Conservation (phyloP, 805 yeast species). For the Nakazawaea sp. region DNA sequence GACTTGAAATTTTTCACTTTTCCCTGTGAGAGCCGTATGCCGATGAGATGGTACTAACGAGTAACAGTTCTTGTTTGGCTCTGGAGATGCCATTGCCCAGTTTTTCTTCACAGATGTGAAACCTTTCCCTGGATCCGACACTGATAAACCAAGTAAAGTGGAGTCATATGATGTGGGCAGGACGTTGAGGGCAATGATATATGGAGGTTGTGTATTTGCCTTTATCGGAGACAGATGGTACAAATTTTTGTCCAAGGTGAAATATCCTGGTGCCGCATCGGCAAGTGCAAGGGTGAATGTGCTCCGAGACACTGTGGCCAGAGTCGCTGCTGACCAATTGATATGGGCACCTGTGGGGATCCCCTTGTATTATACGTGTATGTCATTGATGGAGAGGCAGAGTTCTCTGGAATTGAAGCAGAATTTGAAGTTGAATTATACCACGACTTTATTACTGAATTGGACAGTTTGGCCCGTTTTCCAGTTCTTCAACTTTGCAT, state of each 20-base stretch:
- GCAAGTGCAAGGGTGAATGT: constrained; percentile 15
- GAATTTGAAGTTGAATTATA: constrained; percentile 45
- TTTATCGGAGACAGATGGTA: constrained; percentile 75
- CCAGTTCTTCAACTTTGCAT: constrained; percentile 69
- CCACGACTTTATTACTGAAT: constrained; percentile 64
- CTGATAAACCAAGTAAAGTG: neutral
- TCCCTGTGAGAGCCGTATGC: too few relatives aligned
- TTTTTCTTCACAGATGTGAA: constrained; percentile 29
- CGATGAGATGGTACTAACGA: constrained; percentile 1
- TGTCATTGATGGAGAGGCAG: constrained; percentile 61
- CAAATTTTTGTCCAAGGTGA: constrained; percentile 36
- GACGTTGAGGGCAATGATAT: constrained; percentile 56
- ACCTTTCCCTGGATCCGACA: constrained; percentile 10
- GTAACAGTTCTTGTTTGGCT: constrained; percentile 44
- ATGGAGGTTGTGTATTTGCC: constrained; percentile 71
- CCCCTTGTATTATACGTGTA: constrained; percentile 61
- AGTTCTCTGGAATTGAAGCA: constrained; percentile 28
- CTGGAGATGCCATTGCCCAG: constrained; percentile 77
- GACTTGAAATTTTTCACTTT: too few relatives aligned
- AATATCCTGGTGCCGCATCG: constrained; percentile 23
- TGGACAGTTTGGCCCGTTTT: constrained; percentile 91
- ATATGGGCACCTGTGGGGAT: constrained; percentile 74
- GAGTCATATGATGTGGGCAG: constrained; percentile 41
- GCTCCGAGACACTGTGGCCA: constrained; percentile 28
- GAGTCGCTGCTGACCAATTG: constrained; percentile 68